Evolutionary conservation across 768 basidiomycete species (phyloP).

Genomic region (Phaeolepiota aurea): DNA sequence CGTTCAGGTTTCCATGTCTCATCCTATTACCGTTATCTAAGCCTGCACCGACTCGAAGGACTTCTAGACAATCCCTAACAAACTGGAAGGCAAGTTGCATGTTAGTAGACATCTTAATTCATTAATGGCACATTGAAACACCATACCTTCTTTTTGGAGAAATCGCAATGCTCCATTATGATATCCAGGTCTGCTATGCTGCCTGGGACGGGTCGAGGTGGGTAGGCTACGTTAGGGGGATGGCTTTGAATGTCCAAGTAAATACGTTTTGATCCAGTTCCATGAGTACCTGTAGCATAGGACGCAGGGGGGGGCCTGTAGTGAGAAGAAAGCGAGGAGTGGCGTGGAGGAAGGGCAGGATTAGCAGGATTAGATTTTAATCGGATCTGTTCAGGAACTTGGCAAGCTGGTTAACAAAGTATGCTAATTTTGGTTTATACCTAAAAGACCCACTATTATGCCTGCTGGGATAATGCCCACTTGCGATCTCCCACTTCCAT

Average conservation of each 20-base stretch:
- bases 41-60: constrained; percentile 83
- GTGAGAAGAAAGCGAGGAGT: constrained; percentile 36
- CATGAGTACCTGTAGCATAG: constrained; percentile 50
- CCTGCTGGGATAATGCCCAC: constrained; percentile 90
- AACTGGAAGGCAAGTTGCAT: constrained; percentile 65
- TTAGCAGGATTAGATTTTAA: constrained; percentile 52
- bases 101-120: not conserved
- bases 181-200: constrained; percentile 84
- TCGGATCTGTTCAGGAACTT: constrained; percentile 68
- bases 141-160: constrained; percentile 65
- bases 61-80: constrained; percentile 96
- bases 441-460: constrained; percentile 58
- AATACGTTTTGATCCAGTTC: constrained; percentile 68
- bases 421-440: too few species aligned
- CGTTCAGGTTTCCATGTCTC: constrained; percentile 66
- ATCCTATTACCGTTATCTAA: constrained; percentile 76
- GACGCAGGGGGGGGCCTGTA: constrained; percentile 26
- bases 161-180: constrained; percentile 91
- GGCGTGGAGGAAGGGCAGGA: constrained; percentile 61
- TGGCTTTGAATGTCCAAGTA: constrained; percentile 66
- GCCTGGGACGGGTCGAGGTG: constrained; percentile 79
- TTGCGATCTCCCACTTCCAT: constrained; percentile 93
- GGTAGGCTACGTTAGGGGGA: constrained; percentile 65
- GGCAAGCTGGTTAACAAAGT: not conserved
- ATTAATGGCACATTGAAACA: not conserved